A percentile compares a stretch with the other conserved stretches of the same genome.
These are phyloP conservation scores for Leishmania aethiopica DNA, from an alignment of 208 protist species.

Conservation along the genomic window DNA sequence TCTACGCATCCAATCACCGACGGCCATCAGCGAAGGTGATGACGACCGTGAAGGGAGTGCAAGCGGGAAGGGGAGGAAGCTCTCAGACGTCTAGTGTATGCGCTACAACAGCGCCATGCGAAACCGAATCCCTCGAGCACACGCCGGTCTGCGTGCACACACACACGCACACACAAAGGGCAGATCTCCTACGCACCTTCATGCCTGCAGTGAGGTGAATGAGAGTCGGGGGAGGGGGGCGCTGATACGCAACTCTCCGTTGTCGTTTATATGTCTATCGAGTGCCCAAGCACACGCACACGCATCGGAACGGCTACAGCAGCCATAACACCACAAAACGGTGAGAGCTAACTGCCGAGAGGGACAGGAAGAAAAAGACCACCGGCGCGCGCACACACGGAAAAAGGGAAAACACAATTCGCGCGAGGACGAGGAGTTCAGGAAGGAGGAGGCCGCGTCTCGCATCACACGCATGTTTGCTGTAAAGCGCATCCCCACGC, in stretches of 20 bases:
- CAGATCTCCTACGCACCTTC: neutral
- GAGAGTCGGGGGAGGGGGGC: neutral
- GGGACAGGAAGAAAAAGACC: neutral
- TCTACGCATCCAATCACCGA: neutral
- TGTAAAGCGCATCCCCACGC: neutral
- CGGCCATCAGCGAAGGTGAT: neutral
- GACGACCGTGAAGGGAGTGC: neutral
- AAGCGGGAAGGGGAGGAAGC: neutral
- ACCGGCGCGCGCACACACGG: neutral
- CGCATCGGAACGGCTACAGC: neutral
- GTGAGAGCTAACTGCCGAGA: neutral
- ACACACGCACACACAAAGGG: neutral
- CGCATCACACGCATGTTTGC: neutral
- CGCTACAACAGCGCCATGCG: neutral
- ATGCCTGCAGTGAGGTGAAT: neutral
- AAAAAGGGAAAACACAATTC: neutral
- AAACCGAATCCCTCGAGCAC: neutral
- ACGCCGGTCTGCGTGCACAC: neutral
- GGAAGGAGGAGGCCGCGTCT: neutral
- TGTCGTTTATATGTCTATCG: neutral
- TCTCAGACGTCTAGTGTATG: neutral
- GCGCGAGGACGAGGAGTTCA: neutral
- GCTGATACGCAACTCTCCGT: neutral
- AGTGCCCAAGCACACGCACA: neutral
- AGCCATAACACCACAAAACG: neutral